Percentiles rank a stretch among this genome's conserved stretches.
Conservation (phyloP, 352 stramenopile genomes). For the Lagenidium giganteum region DNA sequence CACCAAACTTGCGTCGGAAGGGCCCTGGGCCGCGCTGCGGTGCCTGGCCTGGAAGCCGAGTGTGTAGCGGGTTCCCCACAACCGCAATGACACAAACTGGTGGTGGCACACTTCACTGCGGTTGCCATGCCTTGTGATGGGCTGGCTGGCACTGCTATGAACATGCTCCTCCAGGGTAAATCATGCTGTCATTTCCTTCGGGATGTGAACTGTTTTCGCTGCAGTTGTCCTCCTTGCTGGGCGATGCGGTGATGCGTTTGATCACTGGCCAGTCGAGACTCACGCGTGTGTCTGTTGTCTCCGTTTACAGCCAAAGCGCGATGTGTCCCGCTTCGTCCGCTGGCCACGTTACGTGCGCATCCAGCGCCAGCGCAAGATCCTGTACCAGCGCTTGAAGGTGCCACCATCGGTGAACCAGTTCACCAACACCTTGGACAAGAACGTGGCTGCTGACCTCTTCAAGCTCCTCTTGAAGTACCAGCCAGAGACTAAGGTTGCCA, state of each 20-base stretch:
- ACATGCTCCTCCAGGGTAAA: conserved; percentile 76
- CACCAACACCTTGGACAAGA: conserved; percentile 97
- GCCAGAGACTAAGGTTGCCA: conserved; percentile 97
- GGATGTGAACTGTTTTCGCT: not conserved
- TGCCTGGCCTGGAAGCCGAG: conserved; percentile 7
- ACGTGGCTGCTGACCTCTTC: conserved; percentile 97
- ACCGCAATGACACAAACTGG: conserved; percentile 91
- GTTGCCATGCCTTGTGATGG: too few species aligned
- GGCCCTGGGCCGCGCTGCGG: too few species aligned
- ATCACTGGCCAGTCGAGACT: too few species aligned
- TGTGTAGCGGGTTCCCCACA: conserved; percentile 85
- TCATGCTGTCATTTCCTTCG: conserved; percentile 27
- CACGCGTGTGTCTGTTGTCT: conserved; percentile 9
- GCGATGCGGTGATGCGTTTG: too few species aligned
- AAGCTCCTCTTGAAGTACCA: conserved; percentile 99
- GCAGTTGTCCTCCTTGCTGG: too few species aligned
- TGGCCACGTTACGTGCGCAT: conserved; percentile 99
- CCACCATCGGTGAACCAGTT: conserved; percentile 99
- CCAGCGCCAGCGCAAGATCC: conserved; percentile 98
- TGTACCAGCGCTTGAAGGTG: conserved; percentile 99
- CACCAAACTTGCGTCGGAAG: too few species aligned
- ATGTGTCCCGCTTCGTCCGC: conserved; percentile 98
- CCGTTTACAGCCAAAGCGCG: conserved; percentile 84
- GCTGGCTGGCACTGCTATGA: conserved; percentile 17
- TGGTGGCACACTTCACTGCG: conserved; percentile 62